Evolutionary conservation across 2,329 filamentous ascomycete genomes (phyloP).

Genomic region (Pseudomassariella vexata): DNA sequence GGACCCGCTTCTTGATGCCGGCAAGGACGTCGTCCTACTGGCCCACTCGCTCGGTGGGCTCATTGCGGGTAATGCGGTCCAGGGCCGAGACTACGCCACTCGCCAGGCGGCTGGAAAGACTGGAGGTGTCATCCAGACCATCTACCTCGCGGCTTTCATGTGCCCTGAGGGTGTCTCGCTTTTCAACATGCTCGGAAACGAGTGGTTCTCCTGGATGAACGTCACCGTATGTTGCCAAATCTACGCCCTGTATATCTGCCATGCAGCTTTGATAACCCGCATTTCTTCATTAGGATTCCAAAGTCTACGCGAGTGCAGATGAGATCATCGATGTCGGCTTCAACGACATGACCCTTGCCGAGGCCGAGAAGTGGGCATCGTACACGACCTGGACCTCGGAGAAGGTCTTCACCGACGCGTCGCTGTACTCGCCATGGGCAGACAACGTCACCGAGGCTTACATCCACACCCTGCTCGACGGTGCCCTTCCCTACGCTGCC

Average conservation of each 20-base stretch:
- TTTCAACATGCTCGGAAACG: neutral
- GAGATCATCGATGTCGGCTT: constrained; percentile 2
- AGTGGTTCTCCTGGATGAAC: constrained; percentile 2
- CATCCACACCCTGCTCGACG: constrained; percentile 4
- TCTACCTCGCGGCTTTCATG: constrained; percentile 6
- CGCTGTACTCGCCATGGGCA: constrained; percentile 3
- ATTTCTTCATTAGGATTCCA: neutral
- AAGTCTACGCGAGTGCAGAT: neutral
- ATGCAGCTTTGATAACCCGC: too few relatives aligned
- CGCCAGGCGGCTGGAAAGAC: constrained; percentile 2
- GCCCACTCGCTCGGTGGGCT: constrained; percentile 5
- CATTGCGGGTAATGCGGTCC: constrained; percentile 4
- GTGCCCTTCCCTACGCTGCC: constrained; percentile 3
- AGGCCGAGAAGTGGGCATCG: constrained; percentile 1
- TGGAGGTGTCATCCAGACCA: constrained; percentile 4
- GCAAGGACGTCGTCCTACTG: constrained; percentile 6
- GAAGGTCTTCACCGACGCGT: constrained; percentile 6
- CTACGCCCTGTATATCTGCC: neutral
- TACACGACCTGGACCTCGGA: constrained; percentile 6
- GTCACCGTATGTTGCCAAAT: neutral
- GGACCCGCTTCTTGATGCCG: constrained; percentile 2
- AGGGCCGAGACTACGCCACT: constrained; percentile 2
- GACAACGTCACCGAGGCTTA: constrained; percentile 3
- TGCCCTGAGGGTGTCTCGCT: constrained; percentile 3
- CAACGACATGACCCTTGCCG: constrained; percentile 2